These are phyloP conservation scores for Rutstroemia sydowiana DNA, from an alignment of 2,329 filamentous ascomycete species.

Conservation along the genomic window DNA sequence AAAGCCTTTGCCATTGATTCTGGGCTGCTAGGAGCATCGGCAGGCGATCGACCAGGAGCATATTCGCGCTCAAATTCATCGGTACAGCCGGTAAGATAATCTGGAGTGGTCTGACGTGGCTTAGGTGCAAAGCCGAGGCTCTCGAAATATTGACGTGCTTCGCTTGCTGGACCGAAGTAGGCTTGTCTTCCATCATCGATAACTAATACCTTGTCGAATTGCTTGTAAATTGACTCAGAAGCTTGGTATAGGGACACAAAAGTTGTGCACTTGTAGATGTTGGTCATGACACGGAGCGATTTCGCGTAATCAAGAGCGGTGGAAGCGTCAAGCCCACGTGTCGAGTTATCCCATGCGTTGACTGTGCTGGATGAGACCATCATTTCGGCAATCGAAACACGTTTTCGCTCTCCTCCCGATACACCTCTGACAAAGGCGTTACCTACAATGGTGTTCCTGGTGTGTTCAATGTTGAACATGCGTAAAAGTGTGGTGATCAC, in stretches of 20 bases:
- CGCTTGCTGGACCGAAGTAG: slow-evolving; percentile 53
- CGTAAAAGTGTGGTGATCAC: slow-evolving; percentile 24
- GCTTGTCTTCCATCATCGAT: slow-evolving; percentile 59
- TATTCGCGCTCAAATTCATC: slow-evolving; percentile 67
- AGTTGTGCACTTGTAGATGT: slow-evolving; percentile 50
- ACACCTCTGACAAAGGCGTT: slow-evolving; percentile 57
- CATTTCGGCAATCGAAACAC: slow-evolving; percentile 51
- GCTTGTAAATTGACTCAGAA: slow-evolving; percentile 60
- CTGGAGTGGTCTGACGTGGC: slow-evolving; percentile 59
- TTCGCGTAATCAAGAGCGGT: slow-evolving; percentile 60
- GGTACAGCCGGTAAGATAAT: slow-evolving; percentile 70
- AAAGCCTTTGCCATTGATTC: slow-evolving; percentile 65
- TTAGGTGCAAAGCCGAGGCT: slow-evolving; percentile 60
- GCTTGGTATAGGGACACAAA: slow-evolving; percentile 64
- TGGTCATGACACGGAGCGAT: slow-evolving; percentile 56
- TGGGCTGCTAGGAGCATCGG: slow-evolving; percentile 61
- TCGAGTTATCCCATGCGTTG: slow-evolving; percentile 62
- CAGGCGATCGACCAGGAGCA: slow-evolving; percentile 54
- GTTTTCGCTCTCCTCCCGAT: slow-evolving; percentile 53
- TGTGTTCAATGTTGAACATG: slow-evolving; percentile 44
- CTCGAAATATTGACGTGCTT: slow-evolving; percentile 59
- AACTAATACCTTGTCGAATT: slow-evolving; percentile 64
- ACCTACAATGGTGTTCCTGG: slow-evolving; percentile 46
- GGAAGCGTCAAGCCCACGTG: slow-evolving; percentile 57
- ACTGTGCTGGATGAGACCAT: slow-evolving; percentile 34